Evolutionary conservation across 2,329 filamentous ascomycete genomes (phyloP).

Genomic region (Sclerotinia borealis): DNA sequence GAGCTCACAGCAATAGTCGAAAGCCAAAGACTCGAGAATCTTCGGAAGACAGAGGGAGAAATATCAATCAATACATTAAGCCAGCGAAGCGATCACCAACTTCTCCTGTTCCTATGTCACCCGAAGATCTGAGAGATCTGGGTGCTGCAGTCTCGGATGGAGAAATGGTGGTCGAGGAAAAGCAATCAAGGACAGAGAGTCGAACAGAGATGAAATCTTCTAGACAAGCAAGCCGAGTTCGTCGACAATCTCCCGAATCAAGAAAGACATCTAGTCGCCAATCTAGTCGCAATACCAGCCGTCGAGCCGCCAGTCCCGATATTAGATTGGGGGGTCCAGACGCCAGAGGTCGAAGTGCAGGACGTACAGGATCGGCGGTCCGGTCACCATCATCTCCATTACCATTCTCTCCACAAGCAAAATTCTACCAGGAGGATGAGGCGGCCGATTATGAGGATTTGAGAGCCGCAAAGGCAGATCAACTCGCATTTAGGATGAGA

Average conservation of each 20-base stretch:
- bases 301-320: slow-evolving; percentile 34
- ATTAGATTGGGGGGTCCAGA: slow-evolving; percentile 33
- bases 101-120: slow-evolving; percentile 90
- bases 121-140: slow-evolving; percentile 69
- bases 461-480: slow-evolving; percentile 45
- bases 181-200: slow-evolving; percentile 23
- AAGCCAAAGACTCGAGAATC: slow-evolving; percentile 49
- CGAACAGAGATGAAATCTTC: slow-evolving; percentile 32
- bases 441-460: slow-evolving; percentile 64
- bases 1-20: slow-evolving; percentile 43
- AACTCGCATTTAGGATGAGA: slow-evolving; percentile 52
- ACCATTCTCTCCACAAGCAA: slow-evolving; percentile 60
- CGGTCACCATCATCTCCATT: slow-evolving; percentile 77
- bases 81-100: slow-evolving; percentile 82
- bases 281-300: slow-evolving; percentile 37
- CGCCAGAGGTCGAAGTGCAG: slow-evolving; percentile 55
- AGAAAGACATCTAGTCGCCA: slow-evolving; percentile 30
- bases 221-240: slow-evolving; percentile 32
- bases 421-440: slow-evolving; percentile 44
- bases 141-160: slow-evolving; percentile 35
- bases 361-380: slow-evolving; percentile 50
- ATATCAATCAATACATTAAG: slow-evolving; percentile 53
- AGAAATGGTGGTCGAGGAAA: slow-evolving; percentile 26
- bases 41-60: slow-evolving; percentile 67
- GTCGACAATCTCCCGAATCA: slow-evolving; percentile 28